A percentile compares a stretch with the other conserved stretches of the same genome.
phyloP scores from a whole-genome alignment of 257 asterid species.

The Capsicum pubescens region DNA sequence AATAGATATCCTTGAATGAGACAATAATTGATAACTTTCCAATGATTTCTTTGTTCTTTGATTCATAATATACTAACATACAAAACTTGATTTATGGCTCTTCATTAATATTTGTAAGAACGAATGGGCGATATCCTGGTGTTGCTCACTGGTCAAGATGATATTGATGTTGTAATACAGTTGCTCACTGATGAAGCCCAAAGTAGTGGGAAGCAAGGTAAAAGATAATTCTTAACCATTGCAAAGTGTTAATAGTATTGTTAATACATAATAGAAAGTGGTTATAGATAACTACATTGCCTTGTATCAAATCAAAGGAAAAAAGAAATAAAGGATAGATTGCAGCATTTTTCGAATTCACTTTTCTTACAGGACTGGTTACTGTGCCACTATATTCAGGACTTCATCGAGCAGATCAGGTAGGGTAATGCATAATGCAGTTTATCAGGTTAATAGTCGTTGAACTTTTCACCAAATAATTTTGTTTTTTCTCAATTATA shows the following conservation, averaged over 20 bases:
- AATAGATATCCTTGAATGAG: background rate
- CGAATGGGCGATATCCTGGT: no score
- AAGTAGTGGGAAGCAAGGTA: no score
- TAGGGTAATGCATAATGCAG: slow-evolving; percentile 34
- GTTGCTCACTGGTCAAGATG: no score
- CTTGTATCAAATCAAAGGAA: background rate
- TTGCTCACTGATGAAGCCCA: no score
- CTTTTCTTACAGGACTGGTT: slow-evolving; percentile 65
- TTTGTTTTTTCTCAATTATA: slow-evolving; percentile 27
- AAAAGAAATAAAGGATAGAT: background rate
- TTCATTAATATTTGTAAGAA: no score
- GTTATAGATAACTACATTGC: slow-evolving; percentile 14
- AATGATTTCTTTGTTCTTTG: no score
- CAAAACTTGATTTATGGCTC: no score
- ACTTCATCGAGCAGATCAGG: slow-evolving; percentile 93
- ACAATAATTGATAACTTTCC: no score
- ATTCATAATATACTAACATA: no score
- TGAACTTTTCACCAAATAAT: background rate
- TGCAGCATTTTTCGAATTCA: slow-evolving; percentile 21
- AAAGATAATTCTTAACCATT: no score
- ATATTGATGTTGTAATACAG: no score
- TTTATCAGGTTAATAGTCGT: slow-evolving; percentile 1
- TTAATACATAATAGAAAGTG: background rate
- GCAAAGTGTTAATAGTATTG: no score
- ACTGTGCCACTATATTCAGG: slow-evolving; percentile 92